These are phyloP conservation scores for Ambispora gerdemannii DNA, from an alignment of 192 early-diverging fungal genomes.

Conservation along the genomic window DNA sequence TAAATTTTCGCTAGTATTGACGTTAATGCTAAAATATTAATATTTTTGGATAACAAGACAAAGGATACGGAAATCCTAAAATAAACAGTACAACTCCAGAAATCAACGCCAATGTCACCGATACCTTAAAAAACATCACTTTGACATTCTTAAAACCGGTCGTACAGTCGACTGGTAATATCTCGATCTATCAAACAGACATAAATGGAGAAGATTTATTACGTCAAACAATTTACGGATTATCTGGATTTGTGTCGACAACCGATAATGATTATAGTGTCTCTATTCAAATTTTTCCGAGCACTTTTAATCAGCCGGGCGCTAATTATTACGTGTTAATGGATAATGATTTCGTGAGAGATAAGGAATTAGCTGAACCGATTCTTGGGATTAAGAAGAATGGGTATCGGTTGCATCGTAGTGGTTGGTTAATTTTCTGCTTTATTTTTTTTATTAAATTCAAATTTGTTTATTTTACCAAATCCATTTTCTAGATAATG, in stretches of 20 bases:
- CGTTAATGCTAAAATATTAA: background rate
- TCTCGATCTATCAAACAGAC: conserved; percentile 17
- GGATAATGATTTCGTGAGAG: conserved; percentile 16
- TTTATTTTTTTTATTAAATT: background rate
- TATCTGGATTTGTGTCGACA: background rate
- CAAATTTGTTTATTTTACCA: too few relatives aligned
- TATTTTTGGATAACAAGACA: background rate
- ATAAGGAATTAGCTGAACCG: background rate
- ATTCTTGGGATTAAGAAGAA: background rate
- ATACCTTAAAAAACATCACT: background rate
- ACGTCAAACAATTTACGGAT: background rate
- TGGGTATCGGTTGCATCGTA: background rate
- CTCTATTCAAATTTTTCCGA: background rate
- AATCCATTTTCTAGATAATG: background rate
- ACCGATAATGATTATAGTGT: background rate
- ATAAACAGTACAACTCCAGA: background rate
- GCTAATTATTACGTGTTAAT: conserved; percentile 5
- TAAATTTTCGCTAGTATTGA: background rate
- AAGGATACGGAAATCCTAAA: conserved; percentile 1
- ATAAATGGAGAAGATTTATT: background rate
- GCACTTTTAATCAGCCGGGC: conserved; percentile 4
- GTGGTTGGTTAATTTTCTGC: background rate
- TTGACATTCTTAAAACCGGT: background rate
- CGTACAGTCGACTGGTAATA: background rate
- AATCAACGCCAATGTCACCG: background rate